Evolutionary conservation across 805 yeast genomes (phyloP), one percentile per base, ranked within the genome.

Genomic region (Sugiyamaella americana): DNA sequence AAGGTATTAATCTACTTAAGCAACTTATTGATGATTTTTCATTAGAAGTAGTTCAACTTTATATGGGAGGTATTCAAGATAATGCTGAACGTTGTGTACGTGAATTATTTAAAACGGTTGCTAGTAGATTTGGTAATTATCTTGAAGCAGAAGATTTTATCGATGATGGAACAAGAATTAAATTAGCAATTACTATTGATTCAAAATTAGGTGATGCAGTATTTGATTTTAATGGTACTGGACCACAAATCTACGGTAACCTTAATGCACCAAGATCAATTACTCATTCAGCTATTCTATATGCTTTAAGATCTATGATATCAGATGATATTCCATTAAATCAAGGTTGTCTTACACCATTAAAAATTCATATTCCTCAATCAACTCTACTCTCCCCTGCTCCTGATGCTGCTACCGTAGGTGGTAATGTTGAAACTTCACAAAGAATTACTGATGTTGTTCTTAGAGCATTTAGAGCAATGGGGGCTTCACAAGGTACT

Each of bases 401-500:
- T 17, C 75, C 75, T 34, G 91, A 85, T 13, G 91, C 94, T 40
- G 98, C 97, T 1, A 95, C 87, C 32, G 97, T 91, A 17, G 93
- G 89, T 39, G 96, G 96, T 5, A 91, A 91, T 63, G 98, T 91
- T 5, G 84, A 89, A 66, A 91, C 98, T 1, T 84, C 96, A 1
- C 98, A 93, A 65, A 75, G 97, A 56, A 80, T 93, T 40, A 88
- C 95, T 0, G 97, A 89, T 65, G 91, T 85, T 2, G 78, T 93
- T 36, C 71, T 91, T 58, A 82, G 82, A 57, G 93, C 98, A 0
- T 88, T 93, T 62, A 74, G 77, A 51, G 87, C 88, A 3, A 84
- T 87, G 70, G 97, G 97, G 2, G 96, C 88, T 54, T 88, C 97
- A 1, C 98, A 91, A 66, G 96, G 97, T 37, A 88, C 93, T 50